Evolutionary conservation across 2,329 filamentous ascomycete genomes (phyloP).

Genomic region (Fusarium avenaceum): DNA sequence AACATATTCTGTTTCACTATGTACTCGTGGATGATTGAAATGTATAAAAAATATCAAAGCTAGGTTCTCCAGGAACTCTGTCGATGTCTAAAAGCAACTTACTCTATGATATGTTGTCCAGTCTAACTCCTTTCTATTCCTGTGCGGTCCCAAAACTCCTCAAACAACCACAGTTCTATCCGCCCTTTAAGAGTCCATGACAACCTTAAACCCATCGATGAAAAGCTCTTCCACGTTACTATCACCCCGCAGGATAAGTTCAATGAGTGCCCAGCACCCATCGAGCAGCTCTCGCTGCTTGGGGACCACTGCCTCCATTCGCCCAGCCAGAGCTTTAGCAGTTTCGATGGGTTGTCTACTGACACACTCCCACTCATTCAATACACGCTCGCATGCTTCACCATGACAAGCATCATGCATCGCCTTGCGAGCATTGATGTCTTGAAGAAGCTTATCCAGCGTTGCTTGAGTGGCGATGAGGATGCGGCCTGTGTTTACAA

Average conservation of each 20-base stretch:
- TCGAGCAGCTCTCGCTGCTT: slow-evolving; percentile 23
- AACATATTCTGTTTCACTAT: not conserved
- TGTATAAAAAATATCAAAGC: not conserved
- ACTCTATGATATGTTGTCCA: too few species aligned
- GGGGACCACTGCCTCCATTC: not conserved
- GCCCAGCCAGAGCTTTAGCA: not conserved
- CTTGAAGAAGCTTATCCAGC: not conserved
- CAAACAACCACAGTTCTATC: too few species aligned
- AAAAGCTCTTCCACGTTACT: not conserved
- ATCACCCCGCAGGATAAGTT: slow-evolving; percentile 5
- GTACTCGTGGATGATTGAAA: not conserved
- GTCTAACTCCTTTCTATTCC: too few species aligned
- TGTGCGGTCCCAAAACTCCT: too few species aligned
- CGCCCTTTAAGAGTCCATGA: not conserved
- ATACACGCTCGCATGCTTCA: slow-evolving; percentile 28
- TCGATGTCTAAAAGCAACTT: not conserved
- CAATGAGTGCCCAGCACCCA: slow-evolving; percentile 8
- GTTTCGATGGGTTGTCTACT: slow-evolving; percentile 8
- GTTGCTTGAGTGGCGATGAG: slow-evolving; percentile 6
- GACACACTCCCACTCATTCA: slow-evolving; percentile 36
- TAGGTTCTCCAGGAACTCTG: not conserved
- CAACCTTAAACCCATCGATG: not conserved
- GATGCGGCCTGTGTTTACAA: slow-evolving; percentile 16
- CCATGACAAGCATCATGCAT: slow-evolving; percentile 24
- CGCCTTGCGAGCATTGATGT: not conserved